These are phyloP conservation scores for Musa schizocarpa DNA, from an alignment of 176 grass and related monocot species.

Conservation along the genomic window DNA sequence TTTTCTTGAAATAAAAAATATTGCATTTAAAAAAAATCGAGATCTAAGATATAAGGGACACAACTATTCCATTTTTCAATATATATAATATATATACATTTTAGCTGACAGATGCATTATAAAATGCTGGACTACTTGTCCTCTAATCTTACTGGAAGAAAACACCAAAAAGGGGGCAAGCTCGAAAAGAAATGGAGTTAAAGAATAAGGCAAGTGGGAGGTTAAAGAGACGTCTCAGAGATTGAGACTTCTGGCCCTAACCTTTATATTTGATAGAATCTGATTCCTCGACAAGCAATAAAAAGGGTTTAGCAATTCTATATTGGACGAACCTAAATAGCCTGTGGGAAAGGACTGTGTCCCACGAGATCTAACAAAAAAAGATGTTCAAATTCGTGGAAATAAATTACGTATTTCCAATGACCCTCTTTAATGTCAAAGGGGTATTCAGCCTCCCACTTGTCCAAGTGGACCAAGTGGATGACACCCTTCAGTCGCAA, in stretches of 20 bases:
- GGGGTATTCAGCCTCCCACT: too few species aligned
- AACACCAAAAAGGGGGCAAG: background rate
- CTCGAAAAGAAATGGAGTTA: background rate
- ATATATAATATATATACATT: too few species aligned
- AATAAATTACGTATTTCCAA: background rate
- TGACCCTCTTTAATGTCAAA: background rate
- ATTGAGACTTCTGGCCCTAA: background rate
- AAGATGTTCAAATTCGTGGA: too few species aligned
- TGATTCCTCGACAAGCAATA: background rate
- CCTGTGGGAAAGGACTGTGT: background rate
- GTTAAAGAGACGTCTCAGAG: background rate
- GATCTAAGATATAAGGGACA: too few species aligned
- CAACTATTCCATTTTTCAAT: too few species aligned
- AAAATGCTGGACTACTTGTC: background rate
- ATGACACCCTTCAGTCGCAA: too few species aligned
- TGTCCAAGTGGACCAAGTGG: too few species aligned
- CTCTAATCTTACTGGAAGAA: background rate
- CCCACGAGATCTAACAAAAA: background rate
- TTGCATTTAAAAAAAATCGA: too few species aligned
- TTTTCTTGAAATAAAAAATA: too few species aligned
- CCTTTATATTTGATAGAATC: background rate
- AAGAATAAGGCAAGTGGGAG: background rate
- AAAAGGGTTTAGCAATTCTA: background rate
- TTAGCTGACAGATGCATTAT: background rate
- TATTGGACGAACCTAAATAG: background rate